Percentiles rank a stretch among this genome's conserved stretches.
Conservation (phyloP, 345 rosid species). For the Populus deltoides region DNA sequence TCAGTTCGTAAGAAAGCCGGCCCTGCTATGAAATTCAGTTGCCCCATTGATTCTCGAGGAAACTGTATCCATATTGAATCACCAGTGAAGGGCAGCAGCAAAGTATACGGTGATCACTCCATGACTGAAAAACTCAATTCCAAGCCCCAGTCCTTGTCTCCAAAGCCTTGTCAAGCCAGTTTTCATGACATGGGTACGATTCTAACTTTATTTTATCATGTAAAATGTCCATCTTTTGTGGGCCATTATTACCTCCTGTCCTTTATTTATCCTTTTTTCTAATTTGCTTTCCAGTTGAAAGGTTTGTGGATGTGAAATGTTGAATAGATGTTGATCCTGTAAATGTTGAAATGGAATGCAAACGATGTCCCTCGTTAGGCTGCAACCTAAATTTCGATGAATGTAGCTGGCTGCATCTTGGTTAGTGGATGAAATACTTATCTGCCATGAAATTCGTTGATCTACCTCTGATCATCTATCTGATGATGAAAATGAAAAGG, state of each 20-base stretch:
- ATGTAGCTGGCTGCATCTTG: not conserved
- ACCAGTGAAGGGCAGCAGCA: slow-evolving; percentile 21
- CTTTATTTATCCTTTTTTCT: not conserved
- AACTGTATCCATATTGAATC: slow-evolving; percentile 26
- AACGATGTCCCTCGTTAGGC: not conserved
- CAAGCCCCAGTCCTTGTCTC: slow-evolving; percentile 17
- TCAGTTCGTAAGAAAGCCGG: slow-evolving; percentile 25
- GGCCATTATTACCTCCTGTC: not conserved
- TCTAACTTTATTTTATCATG: not conserved
- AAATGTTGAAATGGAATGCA: not conserved
- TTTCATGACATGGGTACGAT: slow-evolving; percentile 32
- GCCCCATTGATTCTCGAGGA: slow-evolving; percentile 4
- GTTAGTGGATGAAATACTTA: not conserved
- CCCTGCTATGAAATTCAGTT: slow-evolving; percentile 26
- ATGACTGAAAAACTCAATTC: slow-evolving; percentile 13
- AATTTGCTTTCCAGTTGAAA: not conserved
- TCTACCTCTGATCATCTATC: not conserved
- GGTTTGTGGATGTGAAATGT: not conserved
- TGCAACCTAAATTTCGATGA: not conserved
- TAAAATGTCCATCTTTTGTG: not conserved
- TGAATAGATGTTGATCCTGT: not conserved
- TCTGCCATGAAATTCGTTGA: not conserved
- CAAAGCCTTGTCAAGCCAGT: slow-evolving; percentile 13
- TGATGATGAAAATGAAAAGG: not conserved
- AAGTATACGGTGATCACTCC: slow-evolving; percentile 12